Evolutionary conservation across 208 protist genomes (phyloP).

Genomic region (Leptomonas seymouri): DNA sequence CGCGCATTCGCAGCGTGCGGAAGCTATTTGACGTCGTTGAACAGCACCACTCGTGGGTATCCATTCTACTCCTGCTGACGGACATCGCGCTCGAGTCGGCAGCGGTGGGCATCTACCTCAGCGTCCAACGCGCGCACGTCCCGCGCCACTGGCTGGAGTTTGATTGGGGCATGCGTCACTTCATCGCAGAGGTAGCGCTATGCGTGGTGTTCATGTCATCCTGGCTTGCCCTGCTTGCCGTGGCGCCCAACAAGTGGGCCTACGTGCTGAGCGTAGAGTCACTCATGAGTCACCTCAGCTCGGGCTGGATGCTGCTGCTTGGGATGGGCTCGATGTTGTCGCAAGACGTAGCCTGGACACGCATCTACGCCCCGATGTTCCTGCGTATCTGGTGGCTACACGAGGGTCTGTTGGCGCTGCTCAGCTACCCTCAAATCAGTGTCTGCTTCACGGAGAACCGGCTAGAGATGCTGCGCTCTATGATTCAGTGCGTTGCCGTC

Average conservation of each 20-base stretch:
- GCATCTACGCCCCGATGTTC: conserved; percentile 43
- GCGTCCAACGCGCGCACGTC: conserved; percentile 17
- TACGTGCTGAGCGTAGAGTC: conserved; percentile 36
- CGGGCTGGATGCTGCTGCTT: conserved; percentile 39
- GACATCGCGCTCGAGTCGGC: conserved; percentile 34
- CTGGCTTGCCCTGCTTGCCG: conserved; percentile 34
- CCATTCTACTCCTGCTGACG: conserved; percentile 34
- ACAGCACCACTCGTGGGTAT: conserved; percentile 48
- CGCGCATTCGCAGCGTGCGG: conserved; percentile 42
- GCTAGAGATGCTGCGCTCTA: conserved; percentile 37
- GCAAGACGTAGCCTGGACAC: conserved; percentile 27
- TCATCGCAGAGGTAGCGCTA: conserved; percentile 34
- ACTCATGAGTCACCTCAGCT: conserved; percentile 41
- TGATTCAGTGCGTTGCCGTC: conserved; percentile 48
- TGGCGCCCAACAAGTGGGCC: conserved; percentile 31
- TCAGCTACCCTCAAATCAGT: conserved; percentile 44
- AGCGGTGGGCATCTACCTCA: conserved; percentile 38
- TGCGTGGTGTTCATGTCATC: conserved; percentile 35
- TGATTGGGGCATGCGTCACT: conserved; percentile 34
- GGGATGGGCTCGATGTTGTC: conserved; percentile 23
- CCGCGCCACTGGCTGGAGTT: conserved; percentile 27
- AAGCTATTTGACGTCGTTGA: conserved; percentile 56
- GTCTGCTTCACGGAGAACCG: conserved; percentile 42
- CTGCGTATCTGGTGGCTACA: conserved; percentile 47
- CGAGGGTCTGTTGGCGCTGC: conserved; percentile 35